Evolutionary conservation across 169 alveolate genomes (phyloP).

Genomic region (Plasmodium relictum): DNA sequence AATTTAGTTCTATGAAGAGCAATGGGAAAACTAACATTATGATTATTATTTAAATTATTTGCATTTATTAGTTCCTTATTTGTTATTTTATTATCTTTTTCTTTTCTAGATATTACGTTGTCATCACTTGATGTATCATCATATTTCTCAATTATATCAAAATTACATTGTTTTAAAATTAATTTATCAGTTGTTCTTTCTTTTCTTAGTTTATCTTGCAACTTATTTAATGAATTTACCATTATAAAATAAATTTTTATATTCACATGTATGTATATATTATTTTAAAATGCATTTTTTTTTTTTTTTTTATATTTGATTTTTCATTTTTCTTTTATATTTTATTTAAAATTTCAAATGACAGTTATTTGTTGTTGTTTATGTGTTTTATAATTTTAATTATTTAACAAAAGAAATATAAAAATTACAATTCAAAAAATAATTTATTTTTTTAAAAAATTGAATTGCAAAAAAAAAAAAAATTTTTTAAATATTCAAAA

Average conservation of each 20-base stretch:
- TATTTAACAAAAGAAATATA: no score
- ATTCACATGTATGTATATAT: no score
- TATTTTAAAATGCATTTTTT: no score
- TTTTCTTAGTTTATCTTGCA: conserved; percentile 64
- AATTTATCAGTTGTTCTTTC: conserved; percentile 49
- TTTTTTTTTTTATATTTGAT: no score
- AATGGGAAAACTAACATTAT: conserved; percentile 41
- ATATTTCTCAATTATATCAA: conserved; percentile 57
- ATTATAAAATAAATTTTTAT: background rate
- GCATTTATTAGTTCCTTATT: background rate
- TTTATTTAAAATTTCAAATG: no score
- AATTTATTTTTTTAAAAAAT: no score
- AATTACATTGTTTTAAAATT: conserved; percentile 47
- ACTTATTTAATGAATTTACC: conserved; percentile 5
- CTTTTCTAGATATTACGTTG: background rate
- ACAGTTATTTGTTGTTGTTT: no score
- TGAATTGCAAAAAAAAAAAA: no score
- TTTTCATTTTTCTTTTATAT: no score
- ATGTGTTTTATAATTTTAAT: no score
- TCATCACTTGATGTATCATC: conserved; percentile 45
- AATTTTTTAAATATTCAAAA: no score
- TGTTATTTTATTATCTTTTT: background rate
- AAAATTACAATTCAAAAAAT: no score
- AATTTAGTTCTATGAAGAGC: conserved; percentile 64
- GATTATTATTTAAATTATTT: background rate